A percentile compares a stretch with the other conserved stretches of the same genome.
phyloP scores from a whole-genome alignment of 2,329 filamentous ascomycete genomes.

The Colletotrichum simmondsii region DNA sequence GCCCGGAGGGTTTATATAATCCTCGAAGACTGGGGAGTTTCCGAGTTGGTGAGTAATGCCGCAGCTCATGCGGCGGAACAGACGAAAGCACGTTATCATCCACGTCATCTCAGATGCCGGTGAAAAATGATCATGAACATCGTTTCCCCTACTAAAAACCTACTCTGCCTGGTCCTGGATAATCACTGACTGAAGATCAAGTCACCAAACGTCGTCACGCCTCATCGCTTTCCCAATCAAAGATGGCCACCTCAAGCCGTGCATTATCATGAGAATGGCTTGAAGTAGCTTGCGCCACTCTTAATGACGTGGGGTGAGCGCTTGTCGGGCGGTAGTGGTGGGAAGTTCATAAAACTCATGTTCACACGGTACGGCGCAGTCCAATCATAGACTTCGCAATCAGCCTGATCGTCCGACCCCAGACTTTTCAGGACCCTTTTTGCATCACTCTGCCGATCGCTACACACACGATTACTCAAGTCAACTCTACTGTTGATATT shows the following conservation, averaged over 20 bases:
- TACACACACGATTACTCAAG: too few species aligned
- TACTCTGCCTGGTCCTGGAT: background rate
- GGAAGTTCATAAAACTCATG: background rate
- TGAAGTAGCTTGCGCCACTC: background rate
- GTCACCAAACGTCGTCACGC: background rate
- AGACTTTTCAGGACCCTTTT: conserved; percentile 21
- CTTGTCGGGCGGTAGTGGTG: background rate
- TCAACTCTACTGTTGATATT: too few species aligned
- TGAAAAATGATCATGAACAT: too few species aligned
- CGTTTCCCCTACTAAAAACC: too few species aligned
- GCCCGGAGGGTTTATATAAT: too few species aligned
- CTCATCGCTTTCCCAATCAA: background rate
- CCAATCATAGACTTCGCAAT: background rate
- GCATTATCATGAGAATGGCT: background rate
- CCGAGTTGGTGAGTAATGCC: too few species aligned
- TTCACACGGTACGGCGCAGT: conserved; percentile 17
- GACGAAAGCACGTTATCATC: too few species aligned
- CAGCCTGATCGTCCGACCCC: conserved; percentile 18
- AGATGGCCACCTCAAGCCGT: background rate
- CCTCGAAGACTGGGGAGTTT: too few species aligned
- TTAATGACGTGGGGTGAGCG: background rate
- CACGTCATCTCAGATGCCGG: too few species aligned
- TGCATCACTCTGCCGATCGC: conserved; percentile 24
- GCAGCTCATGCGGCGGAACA: too few species aligned
- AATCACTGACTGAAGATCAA: conserved; percentile 16